Percentiles rank a stretch among this genome's conserved stretches.
Evolutionary conservation across 345 rosid genomes (phyloP).

Genomic region (Raphanus sativus): DNA sequence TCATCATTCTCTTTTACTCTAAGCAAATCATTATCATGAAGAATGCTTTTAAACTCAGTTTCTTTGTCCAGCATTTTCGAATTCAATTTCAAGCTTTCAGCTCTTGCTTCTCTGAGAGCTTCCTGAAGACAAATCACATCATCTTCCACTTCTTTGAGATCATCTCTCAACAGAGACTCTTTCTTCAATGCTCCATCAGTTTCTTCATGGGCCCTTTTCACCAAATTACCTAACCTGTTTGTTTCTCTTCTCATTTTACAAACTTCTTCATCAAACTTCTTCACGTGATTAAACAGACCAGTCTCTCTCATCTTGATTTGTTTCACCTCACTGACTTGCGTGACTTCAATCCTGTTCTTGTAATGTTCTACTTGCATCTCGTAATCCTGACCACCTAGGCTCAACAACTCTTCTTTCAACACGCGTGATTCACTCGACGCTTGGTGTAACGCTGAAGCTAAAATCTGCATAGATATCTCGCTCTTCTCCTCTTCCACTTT

Average conservation of each 20-base stretch:
- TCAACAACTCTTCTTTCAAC: conserved; percentile 65
- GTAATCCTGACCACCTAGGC: conserved; percentile 56
- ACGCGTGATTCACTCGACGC: conserved; percentile 86
- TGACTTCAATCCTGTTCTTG: conserved; percentile 48
- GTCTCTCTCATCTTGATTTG: conserved; percentile 63
- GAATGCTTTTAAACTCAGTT: conserved; percentile 61
- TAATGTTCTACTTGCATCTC: conserved; percentile 67
- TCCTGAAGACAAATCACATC: too few relatives aligned
- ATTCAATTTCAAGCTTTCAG: conserved; percentile 56
- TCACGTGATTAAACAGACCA: conserved; percentile 52
- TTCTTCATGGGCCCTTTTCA: conserved; percentile 69
- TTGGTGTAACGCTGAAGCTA: conserved; percentile 87
- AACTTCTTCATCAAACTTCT: conserved; percentile 68
- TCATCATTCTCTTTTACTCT: conserved; percentile 41
- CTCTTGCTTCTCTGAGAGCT: too few relatives aligned
- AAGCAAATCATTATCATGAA: conserved; percentile 73
- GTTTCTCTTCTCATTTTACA: conserved; percentile 61
- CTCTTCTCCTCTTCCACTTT: conserved; percentile 86
- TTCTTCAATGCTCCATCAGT: conserved; percentile 63
- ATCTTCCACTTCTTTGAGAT: too few relatives aligned
- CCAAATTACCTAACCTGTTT: conserved; percentile 60
- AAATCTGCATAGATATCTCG: conserved; percentile 89
- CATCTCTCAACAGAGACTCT: conserved; percentile 65
- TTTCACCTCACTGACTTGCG: conserved; percentile 44
- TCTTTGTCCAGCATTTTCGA: conserved; percentile 72